Percentiles rank a stretch among this genome's conserved stretches.
phyloP scores from a whole-genome alignment of 495 filamentous ascomycete species.

The Podospora comata region DNA sequence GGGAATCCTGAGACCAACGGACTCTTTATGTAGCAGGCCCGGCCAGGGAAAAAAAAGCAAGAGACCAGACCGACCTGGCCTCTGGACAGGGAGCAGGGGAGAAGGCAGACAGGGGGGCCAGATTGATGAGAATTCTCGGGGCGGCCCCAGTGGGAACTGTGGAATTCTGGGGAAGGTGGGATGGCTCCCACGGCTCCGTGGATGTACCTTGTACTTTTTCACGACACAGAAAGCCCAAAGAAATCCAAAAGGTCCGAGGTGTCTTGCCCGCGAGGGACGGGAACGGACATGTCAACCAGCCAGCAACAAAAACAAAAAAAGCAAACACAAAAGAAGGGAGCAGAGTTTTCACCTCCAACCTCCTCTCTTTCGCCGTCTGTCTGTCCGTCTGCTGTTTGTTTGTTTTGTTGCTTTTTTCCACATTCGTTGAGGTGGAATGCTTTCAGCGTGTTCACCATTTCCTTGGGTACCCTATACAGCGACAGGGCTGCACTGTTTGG shows the following conservation, averaged over 20 bases:
- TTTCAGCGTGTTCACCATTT: neutral
- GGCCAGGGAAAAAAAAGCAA: slow-evolving; percentile 19
- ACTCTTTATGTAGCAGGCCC: slow-evolving; percentile 19
- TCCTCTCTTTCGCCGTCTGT: neutral
- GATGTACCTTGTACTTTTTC: slow-evolving; percentile 15
- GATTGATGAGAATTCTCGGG: slow-evolving; percentile 18
- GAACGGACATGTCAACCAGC: neutral
- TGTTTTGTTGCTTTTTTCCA: neutral
- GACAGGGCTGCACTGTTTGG: slow-evolving; percentile 11
- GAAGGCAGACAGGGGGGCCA: slow-evolving; percentile 3
- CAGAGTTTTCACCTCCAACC: neutral
- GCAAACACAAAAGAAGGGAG: slow-evolving; percentile 10
- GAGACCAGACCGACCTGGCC: slow-evolving; percentile 14
- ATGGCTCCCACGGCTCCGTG: slow-evolving; percentile 4
- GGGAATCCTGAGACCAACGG: slow-evolving; percentile 17
- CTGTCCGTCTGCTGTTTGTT: neutral
- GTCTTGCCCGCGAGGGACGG: slow-evolving; percentile 5
- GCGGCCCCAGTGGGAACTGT: slow-evolving; percentile 13
- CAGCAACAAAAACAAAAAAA: neutral
- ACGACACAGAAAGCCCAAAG: neutral
- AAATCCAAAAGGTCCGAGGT: slow-evolving; percentile 11
- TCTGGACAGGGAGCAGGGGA: slow-evolving; percentile 18
- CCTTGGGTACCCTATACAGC: slow-evolving; percentile 2
- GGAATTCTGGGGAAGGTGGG: slow-evolving; percentile 27
- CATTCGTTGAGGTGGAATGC: neutral